phyloP scores from a whole-genome alignment of 352 stramenopile species.

The Globisporangium nunn region DNA sequence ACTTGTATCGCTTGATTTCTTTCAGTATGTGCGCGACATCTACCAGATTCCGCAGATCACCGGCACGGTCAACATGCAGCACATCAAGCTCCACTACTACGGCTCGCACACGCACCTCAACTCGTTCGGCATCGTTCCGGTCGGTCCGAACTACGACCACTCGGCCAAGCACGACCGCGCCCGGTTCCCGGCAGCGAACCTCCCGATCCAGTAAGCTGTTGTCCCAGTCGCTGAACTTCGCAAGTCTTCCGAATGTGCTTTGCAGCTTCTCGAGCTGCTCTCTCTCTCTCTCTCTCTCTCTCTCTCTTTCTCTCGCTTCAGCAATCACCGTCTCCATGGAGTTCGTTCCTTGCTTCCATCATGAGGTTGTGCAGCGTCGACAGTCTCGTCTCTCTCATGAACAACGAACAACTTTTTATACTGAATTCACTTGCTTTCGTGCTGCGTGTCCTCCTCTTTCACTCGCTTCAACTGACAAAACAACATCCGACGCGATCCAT shows the following conservation, averaged over 20 bases:
- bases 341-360: background rate
- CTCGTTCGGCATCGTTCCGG: conserved; percentile 90
- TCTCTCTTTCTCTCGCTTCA: background rate
- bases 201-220: conserved; percentile 20
- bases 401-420: background rate
- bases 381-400: too few relatives aligned
- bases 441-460: too few relatives aligned
- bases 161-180: conserved; percentile 56
- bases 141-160: conserved; percentile 53
- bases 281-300: background rate
- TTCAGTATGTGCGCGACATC: conserved; percentile 75
- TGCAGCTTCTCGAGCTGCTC: background rate
- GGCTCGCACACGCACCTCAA: conserved; percentile 92
- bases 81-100: conserved; percentile 98
- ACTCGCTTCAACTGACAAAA: too few relatives aligned
- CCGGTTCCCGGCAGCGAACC: conserved; percentile 35
- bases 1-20: background rate
- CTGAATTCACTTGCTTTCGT: background rate
- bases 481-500: too few relatives aligned
- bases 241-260: too few relatives aligned
- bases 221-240: too few relatives aligned
- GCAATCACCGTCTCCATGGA: background rate
- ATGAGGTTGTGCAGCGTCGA: too few relatives aligned
- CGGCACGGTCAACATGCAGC: conserved; percentile 91
- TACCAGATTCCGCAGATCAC: conserved; percentile 91